Percentiles rank a stretch among this genome's conserved stretches.
phyloP scores from a whole-genome alignment of 192 early-diverging fungal genomes.

The Kappamyces sp. region DNA sequence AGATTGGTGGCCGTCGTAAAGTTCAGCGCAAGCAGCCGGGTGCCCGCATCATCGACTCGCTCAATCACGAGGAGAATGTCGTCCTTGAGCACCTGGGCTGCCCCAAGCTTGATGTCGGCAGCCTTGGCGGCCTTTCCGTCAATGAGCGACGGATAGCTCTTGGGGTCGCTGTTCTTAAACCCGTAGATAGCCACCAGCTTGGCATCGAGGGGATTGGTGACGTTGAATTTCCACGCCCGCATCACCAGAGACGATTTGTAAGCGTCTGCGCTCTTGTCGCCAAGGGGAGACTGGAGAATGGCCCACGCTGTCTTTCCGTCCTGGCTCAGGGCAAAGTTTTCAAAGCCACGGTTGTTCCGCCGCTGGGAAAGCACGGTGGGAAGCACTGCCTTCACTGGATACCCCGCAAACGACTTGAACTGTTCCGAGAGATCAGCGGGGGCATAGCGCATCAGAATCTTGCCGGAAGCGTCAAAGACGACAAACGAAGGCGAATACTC shows the following conservation, averaged over 20 bases:
- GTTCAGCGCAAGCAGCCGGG: not conserved
- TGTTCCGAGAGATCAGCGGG: not conserved
- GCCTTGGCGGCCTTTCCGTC: not conserved
- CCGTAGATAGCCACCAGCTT: not conserved
- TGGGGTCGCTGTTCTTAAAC: not conserved
- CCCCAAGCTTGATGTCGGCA: not conserved
- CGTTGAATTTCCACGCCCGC: not conserved
- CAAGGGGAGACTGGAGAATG: conserved; percentile 1
- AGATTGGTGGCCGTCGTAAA: not conserved
- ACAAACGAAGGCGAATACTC: not conserved
- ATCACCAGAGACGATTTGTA: conserved; percentile 1
- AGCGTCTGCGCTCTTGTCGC: not conserved
- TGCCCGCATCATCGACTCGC: not conserved
- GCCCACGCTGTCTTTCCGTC: conserved; percentile 1
- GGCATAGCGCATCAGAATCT: not conserved
- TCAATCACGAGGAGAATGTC: not conserved
- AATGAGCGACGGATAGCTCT: not conserved
- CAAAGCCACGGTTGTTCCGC: not conserved
- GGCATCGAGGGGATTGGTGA: not conserved
- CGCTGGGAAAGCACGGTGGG: conserved; percentile 2
- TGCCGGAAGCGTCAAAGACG: not conserved
- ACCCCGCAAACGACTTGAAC: not conserved
- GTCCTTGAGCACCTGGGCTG: not conserved
- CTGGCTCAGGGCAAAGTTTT: not conserved
- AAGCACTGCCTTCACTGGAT: not conserved